Percentiles rank a stretch among this genome's conserved stretches.
phyloP scores from a whole-genome alignment of 2,329 filamentous ascomycete genomes.

The Pezicula carpinea region DNA sequence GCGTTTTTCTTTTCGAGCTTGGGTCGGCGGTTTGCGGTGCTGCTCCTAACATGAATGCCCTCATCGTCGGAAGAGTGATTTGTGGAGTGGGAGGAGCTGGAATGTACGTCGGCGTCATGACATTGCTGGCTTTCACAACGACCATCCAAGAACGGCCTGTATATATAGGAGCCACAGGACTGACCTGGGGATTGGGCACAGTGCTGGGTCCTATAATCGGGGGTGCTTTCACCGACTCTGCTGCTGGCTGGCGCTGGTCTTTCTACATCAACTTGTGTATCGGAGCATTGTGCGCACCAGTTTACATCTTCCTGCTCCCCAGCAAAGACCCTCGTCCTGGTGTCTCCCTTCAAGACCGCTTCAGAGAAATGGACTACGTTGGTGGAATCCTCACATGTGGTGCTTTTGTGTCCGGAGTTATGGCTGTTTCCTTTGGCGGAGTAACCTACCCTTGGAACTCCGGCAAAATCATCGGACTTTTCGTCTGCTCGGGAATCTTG shows the following conservation, averaged over 20 bases:
- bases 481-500: constrained; percentile 41
- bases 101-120: constrained; percentile 42
- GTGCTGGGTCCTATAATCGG: constrained; percentile 44
- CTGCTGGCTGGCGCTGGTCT: constrained; percentile 41
- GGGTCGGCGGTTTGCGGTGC: constrained; percentile 31
- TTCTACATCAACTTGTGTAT: constrained; percentile 55
- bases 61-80: constrained; percentile 44
- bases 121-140: constrained; percentile 35
- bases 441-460: constrained; percentile 26
- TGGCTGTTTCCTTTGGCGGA: constrained; percentile 31
- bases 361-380: constrained; percentile 22
- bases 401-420: constrained; percentile 28
- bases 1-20: constrained; percentile 26
- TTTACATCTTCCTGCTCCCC: constrained; percentile 40
- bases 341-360: constrained; percentile 16
- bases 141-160: constrained; percentile 31
- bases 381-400: constrained; percentile 27
- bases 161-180: constrained; percentile 29
- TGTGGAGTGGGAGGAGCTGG: constrained; percentile 41
- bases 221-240: constrained; percentile 38
- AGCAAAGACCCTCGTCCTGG: constrained; percentile 30
- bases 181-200: constrained; percentile 39
- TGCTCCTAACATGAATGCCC: constrained; percentile 33
- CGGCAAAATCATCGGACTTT: constrained; percentile 22
- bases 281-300: constrained; percentile 33